Evolutionary conservation across 2,329 filamentous ascomycete species (phyloP).

Genomic region (Sarocladium brachiariae): DNA sequence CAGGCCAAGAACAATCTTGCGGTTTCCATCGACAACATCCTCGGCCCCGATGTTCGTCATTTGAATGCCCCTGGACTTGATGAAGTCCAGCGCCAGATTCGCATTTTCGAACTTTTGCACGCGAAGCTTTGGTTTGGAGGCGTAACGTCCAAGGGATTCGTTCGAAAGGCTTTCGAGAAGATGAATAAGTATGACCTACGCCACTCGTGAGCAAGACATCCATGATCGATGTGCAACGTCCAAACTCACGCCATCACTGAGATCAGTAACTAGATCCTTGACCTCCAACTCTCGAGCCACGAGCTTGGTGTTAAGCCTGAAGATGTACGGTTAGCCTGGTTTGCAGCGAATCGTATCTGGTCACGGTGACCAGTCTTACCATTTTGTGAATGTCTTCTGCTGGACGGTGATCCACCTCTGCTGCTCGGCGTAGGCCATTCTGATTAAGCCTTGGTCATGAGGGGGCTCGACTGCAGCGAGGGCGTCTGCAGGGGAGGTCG

Average conservation of each 20-base stretch:
- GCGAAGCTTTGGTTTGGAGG: constrained; percentile 88
- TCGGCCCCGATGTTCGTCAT: constrained; percentile 98
- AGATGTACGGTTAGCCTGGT: neutral
- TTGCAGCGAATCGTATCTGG: neutral
- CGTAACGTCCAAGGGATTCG: constrained; percentile 94
- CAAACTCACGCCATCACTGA: constrained; percentile 81
- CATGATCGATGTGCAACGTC: neutral
- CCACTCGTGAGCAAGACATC: neutral
- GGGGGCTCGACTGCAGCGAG: constrained; percentile 39
- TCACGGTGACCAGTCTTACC: constrained; percentile 30
- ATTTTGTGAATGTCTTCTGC: constrained; percentile 99
- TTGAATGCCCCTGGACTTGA: constrained; percentile 84
- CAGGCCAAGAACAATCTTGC: constrained; percentile 92
- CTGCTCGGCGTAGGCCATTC: constrained; percentile 59
- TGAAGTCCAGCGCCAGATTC: constrained; percentile 89
- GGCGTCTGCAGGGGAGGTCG: constrained; percentile 32
- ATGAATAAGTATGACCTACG: constrained; percentile 86
- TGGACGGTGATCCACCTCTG: constrained; percentile 73
- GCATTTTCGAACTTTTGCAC: constrained; percentile 98
- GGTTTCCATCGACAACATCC: constrained; percentile 95
- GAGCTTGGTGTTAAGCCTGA: constrained; percentile 95
- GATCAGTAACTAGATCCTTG: constrained; percentile 78
- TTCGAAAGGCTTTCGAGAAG: constrained; percentile 92
- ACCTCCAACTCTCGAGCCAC: constrained; percentile 71
- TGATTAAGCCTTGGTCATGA: constrained; percentile 44